Conservation (phyloP, 2,329 filamentous ascomycete species). For the Raffaelea albimanens region DNA sequence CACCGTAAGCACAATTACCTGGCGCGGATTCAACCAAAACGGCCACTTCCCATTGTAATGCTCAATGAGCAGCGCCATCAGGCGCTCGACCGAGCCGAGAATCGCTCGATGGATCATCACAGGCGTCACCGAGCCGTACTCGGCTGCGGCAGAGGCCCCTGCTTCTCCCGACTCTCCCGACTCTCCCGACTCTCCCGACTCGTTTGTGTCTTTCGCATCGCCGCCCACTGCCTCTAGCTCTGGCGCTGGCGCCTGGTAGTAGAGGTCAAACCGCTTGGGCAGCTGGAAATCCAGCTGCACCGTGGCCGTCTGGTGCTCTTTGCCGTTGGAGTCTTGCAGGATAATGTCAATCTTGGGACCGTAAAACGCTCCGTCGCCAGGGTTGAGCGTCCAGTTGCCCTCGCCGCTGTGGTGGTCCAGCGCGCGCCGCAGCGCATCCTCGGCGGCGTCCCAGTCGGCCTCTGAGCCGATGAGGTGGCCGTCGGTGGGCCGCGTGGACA, state of each 20-base stretch:
- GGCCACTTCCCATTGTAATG: conserved; percentile 73
- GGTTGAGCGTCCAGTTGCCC: conserved; percentile 63
- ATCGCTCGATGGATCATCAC: conserved; percentile 82
- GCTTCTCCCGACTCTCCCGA: conserved; percentile 38
- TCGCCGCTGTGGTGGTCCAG: conserved; percentile 49
- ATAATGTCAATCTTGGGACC: conserved; percentile 89
- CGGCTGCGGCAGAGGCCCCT: conserved; percentile 32
- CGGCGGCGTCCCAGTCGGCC: conserved; percentile 60
- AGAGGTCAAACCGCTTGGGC: conserved; percentile 68
- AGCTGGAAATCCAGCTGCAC: conserved; percentile 87
- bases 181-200: neutral
- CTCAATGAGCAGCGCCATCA: conserved; percentile 79
- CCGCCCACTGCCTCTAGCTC: conserved; percentile 44
- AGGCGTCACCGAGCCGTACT: conserved; percentile 54
- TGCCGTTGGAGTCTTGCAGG: conserved; percentile 67
- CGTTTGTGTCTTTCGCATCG: conserved; percentile 19
- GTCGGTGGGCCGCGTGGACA: conserved; percentile 69
- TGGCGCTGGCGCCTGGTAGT: conserved; percentile 62
- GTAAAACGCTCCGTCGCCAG: conserved; percentile 82
- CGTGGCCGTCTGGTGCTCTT: conserved; percentile 81
- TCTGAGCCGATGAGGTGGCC: conserved; percentile 62
- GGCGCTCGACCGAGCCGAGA: conserved; percentile 72
- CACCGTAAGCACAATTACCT: conserved; percentile 65
- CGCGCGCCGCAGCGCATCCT: conserved; percentile 54
- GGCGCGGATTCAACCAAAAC: conserved; percentile 79